Evolutionary conservation across 192 early-diverging fungal genomes (phyloP).

Genomic region (Backusella westeae): DNA sequence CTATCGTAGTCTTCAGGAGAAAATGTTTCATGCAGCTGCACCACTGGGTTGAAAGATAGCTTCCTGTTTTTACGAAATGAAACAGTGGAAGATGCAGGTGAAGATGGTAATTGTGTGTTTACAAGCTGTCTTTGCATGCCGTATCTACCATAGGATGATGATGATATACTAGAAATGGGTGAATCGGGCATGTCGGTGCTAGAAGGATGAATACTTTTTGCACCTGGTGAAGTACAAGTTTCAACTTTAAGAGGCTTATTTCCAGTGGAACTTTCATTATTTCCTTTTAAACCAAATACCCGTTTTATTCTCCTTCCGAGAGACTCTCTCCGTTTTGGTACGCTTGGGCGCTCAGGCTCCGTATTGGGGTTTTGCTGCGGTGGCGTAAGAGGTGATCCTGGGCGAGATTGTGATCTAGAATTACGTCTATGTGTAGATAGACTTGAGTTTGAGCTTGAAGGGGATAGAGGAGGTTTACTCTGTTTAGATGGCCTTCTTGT

Average conservation of each 20-base stretch:
- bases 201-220: background rate
- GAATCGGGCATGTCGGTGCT: background rate
- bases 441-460: background rate
- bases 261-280: background rate
- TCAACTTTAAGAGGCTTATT: background rate
- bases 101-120: background rate
- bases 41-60: background rate
- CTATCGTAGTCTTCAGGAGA: conserved; percentile 83
- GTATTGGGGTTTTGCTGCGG: background rate
- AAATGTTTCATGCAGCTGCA: conserved; percentile 57
- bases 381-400: background rate
- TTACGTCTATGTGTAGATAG: background rate
- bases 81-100: conserved; percentile 13
- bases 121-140: background rate
- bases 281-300: background rate
- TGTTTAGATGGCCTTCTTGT: background rate
- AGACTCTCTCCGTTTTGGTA: conserved; percentile 8
- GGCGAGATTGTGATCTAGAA: background rate
- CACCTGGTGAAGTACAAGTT: background rate
- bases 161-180: conserved; percentile 9
- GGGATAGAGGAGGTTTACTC: background rate
- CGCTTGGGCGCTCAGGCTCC: background rate
- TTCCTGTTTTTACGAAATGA: background rate
- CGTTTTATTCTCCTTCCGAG: conserved; percentile 2
- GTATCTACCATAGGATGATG: background rate